Evolutionary conservation across 2,329 filamentous ascomycete genomes (phyloP).

Genomic region (Dothideomycetidae sp.): DNA sequence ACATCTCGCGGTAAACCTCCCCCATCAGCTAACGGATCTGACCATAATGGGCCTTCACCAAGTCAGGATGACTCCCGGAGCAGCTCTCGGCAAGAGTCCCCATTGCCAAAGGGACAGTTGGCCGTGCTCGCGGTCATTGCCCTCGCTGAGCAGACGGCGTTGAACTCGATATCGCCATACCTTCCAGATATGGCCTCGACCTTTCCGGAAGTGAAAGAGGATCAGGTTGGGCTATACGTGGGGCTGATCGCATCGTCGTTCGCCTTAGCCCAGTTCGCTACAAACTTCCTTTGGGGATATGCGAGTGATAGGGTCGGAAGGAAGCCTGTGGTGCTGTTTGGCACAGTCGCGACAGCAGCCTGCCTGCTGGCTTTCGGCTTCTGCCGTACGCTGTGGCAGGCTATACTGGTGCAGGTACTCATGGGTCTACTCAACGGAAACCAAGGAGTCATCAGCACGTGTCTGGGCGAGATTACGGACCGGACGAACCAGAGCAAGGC

Average conservation of each 20-base stretch:
- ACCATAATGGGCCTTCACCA: constrained; percentile 15
- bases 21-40: constrained; percentile 23
- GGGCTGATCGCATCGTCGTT: constrained; percentile 83
- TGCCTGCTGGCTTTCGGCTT: constrained; percentile 85
- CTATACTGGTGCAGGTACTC: constrained; percentile 67
- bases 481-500: constrained; percentile 85
- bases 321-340: constrained; percentile 68
- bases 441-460: constrained; percentile 84
- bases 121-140: constrained; percentile 75
- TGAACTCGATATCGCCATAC: constrained; percentile 94
- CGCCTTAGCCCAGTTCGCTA: constrained; percentile 79
- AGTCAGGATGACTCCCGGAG: constrained; percentile 22
- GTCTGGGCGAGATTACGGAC: constrained; percentile 87
- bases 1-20: constrained; percentile 33
- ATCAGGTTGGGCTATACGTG: constrained; percentile 71
- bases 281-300: constrained; percentile 86
- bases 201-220: constrained; percentile 63
- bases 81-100: constrained; percentile 43
- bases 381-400: constrained; percentile 67
- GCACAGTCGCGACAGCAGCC: constrained; percentile 65
- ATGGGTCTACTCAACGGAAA: constrained; percentile 96
- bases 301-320: constrained; percentile 64
- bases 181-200: constrained; percentile 79
- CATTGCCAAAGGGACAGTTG: constrained; percentile 71
- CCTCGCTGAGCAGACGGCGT: constrained; percentile 83